These are phyloP conservation scores for Vitis rotundifolia DNA, from an alignment of 164 flowering plant genomes.

Conservation along the genomic window DNA sequence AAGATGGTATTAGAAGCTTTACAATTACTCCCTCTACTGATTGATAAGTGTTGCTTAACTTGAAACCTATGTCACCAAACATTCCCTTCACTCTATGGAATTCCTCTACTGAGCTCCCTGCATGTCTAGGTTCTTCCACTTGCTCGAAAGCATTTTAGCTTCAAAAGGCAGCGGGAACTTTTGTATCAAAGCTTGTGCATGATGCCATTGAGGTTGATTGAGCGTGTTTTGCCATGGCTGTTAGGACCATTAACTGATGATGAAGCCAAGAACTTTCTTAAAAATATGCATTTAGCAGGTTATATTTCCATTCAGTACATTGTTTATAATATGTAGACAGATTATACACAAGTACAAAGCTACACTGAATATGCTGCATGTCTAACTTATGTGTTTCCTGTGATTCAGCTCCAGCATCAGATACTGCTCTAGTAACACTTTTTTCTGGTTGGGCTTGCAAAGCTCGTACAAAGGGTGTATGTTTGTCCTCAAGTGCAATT, in stretches of 20 bases:
- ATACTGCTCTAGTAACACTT: constrained; percentile 83
- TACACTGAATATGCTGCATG: no score
- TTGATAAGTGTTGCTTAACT: neutral
- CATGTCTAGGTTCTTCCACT: constrained; percentile 83
- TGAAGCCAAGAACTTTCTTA: constrained; percentile 69
- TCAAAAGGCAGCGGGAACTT: constrained; percentile 71
- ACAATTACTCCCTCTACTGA: neutral
- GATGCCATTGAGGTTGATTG: constrained; percentile 92
- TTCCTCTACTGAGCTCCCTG: constrained; percentile 8
- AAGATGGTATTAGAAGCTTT: neutral
- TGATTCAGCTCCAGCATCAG: constrained; percentile 83
- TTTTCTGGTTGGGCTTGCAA: constrained; percentile 99
- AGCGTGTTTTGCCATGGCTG: constrained; percentile 94
- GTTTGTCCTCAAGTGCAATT: constrained; percentile 67
- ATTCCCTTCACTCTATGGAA: neutral
- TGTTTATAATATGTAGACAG: neutral
- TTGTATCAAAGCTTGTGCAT: constrained; percentile 83
- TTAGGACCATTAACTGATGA: constrained; percentile 73
- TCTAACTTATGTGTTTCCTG: constrained; percentile 11
- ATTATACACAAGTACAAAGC: no score
- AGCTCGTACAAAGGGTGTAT: constrained; percentile 58
- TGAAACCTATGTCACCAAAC: neutral
- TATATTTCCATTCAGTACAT: neutral
- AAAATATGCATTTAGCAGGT: constrained; percentile 91
- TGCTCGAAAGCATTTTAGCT: constrained; percentile 72